A percentile compares a stretch with the other conserved stretches of the same genome.
These are phyloP conservation scores for Botrytis paeoniae DNA, from an alignment of 2,329 filamentous ascomycete genomes.

Conservation along the genomic window DNA sequence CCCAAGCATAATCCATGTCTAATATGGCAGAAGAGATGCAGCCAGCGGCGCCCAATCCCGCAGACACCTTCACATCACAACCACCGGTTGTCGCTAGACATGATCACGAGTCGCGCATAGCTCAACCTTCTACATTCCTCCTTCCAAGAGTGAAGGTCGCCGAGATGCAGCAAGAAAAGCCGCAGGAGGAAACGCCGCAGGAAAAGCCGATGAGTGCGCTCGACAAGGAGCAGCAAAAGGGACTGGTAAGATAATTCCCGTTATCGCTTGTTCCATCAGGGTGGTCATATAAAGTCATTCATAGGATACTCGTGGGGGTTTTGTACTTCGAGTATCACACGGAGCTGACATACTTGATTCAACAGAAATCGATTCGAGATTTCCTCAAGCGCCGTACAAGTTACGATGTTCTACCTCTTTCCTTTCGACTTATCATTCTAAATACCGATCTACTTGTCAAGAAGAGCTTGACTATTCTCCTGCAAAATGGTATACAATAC, in stretches of 20 bases:
- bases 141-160: constrained; percentile 29
- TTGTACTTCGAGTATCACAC: constrained; percentile 20
- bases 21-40: constrained; percentile 36
- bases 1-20: constrained; percentile 34
- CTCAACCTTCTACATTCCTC: constrained; percentile 40
- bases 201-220: constrained; percentile 56
- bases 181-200: constrained; percentile 73
- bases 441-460: constrained; percentile 94
- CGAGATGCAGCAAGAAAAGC: constrained; percentile 42
- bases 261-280: constrained; percentile 9
- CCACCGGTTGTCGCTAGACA: constrained; percentile 33
- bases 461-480: constrained; percentile 92
- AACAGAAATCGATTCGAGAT: constrained; percentile 82
- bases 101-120: constrained; percentile 37
- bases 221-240: constrained; percentile 75
- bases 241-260: constrained; percentile 58
- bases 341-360: constrained; percentile 32
- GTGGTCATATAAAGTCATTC: constrained; percentile 1
- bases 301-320: constrained; percentile 15
- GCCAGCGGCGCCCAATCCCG: constrained; percentile 33
- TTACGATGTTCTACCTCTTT: constrained; percentile 95
- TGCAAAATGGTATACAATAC: constrained; percentile 75
- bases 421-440: constrained; percentile 92
- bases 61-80: constrained; percentile 26
- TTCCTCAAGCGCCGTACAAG: constrained; percentile 95